Conservation (phyloP, 192 early-diverging fungal species). For the Spizellomyces sp. region DNA sequence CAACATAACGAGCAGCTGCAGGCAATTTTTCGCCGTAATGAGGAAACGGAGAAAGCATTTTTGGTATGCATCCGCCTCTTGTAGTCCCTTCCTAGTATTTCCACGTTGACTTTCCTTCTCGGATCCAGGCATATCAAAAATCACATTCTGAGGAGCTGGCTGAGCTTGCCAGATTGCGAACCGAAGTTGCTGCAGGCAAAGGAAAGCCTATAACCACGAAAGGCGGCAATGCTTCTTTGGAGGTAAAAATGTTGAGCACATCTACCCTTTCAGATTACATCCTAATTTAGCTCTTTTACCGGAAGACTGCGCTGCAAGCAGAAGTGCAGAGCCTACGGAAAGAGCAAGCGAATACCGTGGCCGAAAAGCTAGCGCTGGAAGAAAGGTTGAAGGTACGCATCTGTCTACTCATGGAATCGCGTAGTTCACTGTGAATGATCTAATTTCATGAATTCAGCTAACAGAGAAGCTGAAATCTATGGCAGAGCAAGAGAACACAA, state of each 20-base stretch:
- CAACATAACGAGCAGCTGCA: slow-evolving; percentile 53
- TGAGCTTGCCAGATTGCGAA: slow-evolving; percentile 31
- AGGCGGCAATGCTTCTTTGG: too few species aligned
- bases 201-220: neutral
- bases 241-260: neutral
- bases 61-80: slow-evolving; percentile 25
- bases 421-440: neutral
- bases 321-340: slow-evolving; percentile 25
- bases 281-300: neutral
- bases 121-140: slow-evolving; percentile 38
- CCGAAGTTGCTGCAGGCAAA: slow-evolving; percentile 20
- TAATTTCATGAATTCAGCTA: slow-evolving; percentile 23
- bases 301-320: slow-evolving; percentile 12
- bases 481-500: slow-evolving; percentile 43
- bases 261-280: neutral
- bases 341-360: slow-evolving; percentile 13
- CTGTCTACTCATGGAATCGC: neutral
- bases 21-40: slow-evolving; percentile 44
- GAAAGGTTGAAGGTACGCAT: slow-evolving; percentile 41
- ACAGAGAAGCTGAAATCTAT: slow-evolving; percentile 48
- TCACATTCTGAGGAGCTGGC: slow-evolving; percentile 34
- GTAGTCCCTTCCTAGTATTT: neutral
- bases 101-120: neutral
- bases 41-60: slow-evolving; percentile 51
- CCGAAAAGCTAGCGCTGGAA: slow-evolving; percentile 40